A percentile compares a stretch with the other conserved stretches of the same genome.
Evolutionary conservation across 169 alveolate genomes (phyloP).

Genomic region (Fabrea salina): DNA sequence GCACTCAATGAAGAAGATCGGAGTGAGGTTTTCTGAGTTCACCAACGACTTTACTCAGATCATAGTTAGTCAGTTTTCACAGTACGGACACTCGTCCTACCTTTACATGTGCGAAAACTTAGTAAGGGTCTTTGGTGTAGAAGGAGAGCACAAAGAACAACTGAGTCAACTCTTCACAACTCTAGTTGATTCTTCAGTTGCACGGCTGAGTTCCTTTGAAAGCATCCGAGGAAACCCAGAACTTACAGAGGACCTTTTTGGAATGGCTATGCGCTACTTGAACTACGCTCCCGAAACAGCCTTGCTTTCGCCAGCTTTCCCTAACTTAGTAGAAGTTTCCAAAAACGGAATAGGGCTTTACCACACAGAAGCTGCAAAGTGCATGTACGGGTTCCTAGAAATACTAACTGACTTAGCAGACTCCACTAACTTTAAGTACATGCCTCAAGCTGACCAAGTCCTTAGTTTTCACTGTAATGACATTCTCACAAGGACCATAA

Average conservation of each 20-base stretch:
- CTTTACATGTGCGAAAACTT: slow-evolving; percentile 22
- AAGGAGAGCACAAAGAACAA: not conserved
- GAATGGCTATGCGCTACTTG: slow-evolving; percentile 5
- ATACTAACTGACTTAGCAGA: not conserved
- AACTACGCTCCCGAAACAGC: not conserved
- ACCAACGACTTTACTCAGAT: not conserved
- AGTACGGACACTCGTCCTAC: not conserved
- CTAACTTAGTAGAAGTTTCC: not conserved
- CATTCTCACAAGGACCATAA: not conserved
- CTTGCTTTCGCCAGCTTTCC: not conserved
- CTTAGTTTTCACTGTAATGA: not conserved
- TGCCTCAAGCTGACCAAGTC: not conserved
- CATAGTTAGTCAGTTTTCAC: not conserved
- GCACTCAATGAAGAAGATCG: slow-evolving; percentile 16
- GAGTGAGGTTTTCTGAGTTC: not conserved
- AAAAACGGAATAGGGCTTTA: slow-evolving; percentile 15
- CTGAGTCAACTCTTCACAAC: slow-evolving; percentile 1
- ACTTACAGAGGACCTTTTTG: slow-evolving; percentile 28
- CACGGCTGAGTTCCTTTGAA: not conserved
- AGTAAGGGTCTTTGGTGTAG: slow-evolving; percentile 3
- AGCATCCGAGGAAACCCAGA: not conserved
- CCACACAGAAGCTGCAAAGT: slow-evolving; percentile 24
- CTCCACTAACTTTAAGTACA: not conserved
- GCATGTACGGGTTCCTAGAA: slow-evolving; percentile 20
- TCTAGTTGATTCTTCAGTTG: not conserved